Evolutionary conservation across 75 land plant genomes (phyloP).

Genomic region (Adiantum capillusveneris): DNA sequence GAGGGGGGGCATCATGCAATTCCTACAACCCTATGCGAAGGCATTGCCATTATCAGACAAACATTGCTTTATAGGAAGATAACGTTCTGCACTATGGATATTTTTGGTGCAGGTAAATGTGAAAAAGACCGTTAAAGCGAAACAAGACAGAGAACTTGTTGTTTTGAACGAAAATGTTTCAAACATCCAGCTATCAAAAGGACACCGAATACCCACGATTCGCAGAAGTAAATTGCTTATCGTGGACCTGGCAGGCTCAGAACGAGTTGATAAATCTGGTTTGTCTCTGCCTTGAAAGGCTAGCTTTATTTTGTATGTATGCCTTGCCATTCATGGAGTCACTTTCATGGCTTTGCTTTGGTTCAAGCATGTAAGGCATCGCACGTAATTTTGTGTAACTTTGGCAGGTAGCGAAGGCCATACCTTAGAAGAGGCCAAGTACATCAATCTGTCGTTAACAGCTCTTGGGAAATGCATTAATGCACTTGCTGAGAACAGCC

Average conservation of each 20-base stretch:
- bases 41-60: too few relatives aligned
- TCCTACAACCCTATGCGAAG: too few relatives aligned
- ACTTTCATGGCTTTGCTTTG: too few relatives aligned
- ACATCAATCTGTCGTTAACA: slow-evolving; percentile 85
- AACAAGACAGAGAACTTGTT: slow-evolving; percentile 37
- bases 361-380: too few relatives aligned
- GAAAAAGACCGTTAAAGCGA: slow-evolving; percentile 51
- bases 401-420: slow-evolving; percentile 86
- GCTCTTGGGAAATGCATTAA: slow-evolving; percentile 95
- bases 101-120: slow-evolving; percentile 76
- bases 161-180: slow-evolving; percentile 54
- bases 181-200: slow-evolving; percentile 29
- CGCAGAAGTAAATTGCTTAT: slow-evolving; percentile 80
- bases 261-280: slow-evolving; percentile 91
- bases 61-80: too few relatives aligned
- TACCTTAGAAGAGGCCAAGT: slow-evolving; percentile 89
- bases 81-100: too few relatives aligned
- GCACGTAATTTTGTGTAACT: too few relatives aligned
- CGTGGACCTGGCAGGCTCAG: slow-evolving; percentile 95
- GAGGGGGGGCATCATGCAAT: too few relatives aligned
- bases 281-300: not conserved
- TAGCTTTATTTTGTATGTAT: too few relatives aligned
- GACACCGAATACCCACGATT: slow-evolving; percentile 57
- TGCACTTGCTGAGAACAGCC: slow-evolving; percentile 90
- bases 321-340: too few relatives aligned